Percentiles rank a stretch among this genome's conserved stretches.
Conservation (phyloP, 805 yeast species). For the Wickerhamomyces ciferrii region DNA sequence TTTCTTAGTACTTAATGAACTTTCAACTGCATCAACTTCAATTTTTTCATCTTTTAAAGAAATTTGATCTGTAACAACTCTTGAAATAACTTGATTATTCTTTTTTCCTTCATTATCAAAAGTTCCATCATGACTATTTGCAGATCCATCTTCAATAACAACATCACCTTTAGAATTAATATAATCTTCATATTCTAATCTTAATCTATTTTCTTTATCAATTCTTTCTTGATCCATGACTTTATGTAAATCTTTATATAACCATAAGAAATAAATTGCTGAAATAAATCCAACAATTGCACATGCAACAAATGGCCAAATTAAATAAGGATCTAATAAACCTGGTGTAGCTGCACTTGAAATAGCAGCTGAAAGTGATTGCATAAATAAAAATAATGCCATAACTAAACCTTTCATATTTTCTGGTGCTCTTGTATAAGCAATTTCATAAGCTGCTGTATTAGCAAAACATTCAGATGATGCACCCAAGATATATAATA, state of each 20-base stretch:
- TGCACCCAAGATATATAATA: slow-evolving; percentile 64
- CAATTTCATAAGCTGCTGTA: slow-evolving; percentile 74
- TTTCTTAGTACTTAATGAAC: background rate
- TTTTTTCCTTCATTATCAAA: background rate
- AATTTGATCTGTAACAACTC: background rate
- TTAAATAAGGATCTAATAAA: slow-evolving; percentile 59
- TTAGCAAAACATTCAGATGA: slow-evolving; percentile 72
- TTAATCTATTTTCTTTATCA: background rate
- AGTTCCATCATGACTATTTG: too few species aligned
- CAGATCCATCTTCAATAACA: too few species aligned
- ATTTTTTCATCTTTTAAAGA: background rate
- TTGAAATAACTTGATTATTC: background rate
- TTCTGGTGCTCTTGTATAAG: slow-evolving; percentile 73
- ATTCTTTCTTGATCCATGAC: slow-evolving; percentile 1
- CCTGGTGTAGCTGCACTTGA: slow-evolving; percentile 71
- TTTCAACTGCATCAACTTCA: background rate
- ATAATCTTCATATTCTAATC: background rate
- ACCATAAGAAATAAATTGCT: slow-evolving; percentile 46
- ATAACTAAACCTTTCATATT: slow-evolving; percentile 33
- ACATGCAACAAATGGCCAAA: slow-evolving; percentile 60
- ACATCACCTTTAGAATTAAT: background rate
- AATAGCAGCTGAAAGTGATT: slow-evolving; percentile 67
- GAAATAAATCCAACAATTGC: slow-evolving; percentile 51
- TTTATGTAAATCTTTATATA: background rate
- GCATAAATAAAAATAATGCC: slow-evolving; percentile 56